A percentile compares a stretch with the other conserved stretches of the same genome.
phyloP scores from a whole-genome alignment of 78 protist genomes.

The Chrysochromulina tobinii region DNA sequence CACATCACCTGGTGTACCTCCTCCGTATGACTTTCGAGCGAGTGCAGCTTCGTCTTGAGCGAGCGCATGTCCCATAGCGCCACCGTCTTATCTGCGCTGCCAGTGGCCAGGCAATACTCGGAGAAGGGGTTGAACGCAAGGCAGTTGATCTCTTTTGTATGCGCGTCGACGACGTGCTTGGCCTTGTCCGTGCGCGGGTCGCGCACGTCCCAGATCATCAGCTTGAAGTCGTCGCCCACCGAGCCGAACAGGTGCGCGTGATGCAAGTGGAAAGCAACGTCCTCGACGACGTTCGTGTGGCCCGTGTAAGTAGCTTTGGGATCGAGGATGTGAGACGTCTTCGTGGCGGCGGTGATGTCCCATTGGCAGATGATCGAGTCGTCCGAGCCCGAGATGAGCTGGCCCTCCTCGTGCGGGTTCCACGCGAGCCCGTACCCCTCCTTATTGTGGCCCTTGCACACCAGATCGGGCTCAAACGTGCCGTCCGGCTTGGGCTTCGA shows the following conservation, averaged over 20 bases:
- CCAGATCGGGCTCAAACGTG: slow-evolving; percentile 67
- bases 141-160: slow-evolving; percentile 68
- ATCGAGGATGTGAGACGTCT: background rate
- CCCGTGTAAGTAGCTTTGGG: slow-evolving; percentile 15
- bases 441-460: slow-evolving; percentile 81
- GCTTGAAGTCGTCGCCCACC: slow-evolving; percentile 24
- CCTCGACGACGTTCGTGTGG: slow-evolving; percentile 74
- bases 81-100: slow-evolving; percentile 78
- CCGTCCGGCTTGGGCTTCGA: slow-evolving; percentile 62
- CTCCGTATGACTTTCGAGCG: slow-evolving; percentile 59
- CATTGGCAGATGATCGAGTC: slow-evolving; percentile 86
- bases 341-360: slow-evolving; percentile 67
- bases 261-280: slow-evolving; percentile 62
- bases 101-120: slow-evolving; percentile 84
- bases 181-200: background rate
- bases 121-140: slow-evolving; percentile 85
- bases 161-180: slow-evolving; percentile 21
- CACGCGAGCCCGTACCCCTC: slow-evolving; percentile 97
- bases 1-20: slow-evolving; percentile 55
- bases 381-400: slow-evolving; percentile 81
- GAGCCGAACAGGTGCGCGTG: background rate
- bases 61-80: slow-evolving; percentile 94
- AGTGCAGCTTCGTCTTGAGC: slow-evolving; percentile 69
- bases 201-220: slow-evolving; percentile 35
- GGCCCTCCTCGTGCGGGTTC: slow-evolving; percentile 74